A percentile compares a stretch with the other conserved stretches of the same genome.
phyloP scores from a whole-genome alignment of 345 rosid species.

The Tarenaya hassleriana region DNA sequence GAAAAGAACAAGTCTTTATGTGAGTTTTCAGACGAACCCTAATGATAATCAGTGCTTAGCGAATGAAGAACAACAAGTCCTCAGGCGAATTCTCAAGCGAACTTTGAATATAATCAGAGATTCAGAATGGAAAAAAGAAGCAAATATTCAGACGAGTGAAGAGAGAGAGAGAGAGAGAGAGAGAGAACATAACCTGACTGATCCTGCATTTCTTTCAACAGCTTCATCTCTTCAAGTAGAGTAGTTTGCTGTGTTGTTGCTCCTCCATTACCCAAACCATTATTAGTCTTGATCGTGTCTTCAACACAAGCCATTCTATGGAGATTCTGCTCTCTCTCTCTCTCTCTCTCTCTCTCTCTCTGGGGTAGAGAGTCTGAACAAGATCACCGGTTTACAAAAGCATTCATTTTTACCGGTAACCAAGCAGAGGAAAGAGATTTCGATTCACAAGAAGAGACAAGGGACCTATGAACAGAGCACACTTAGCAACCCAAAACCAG shows the following conservation, averaged over 20 bases:
- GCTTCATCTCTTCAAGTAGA: slow-evolving; percentile 85
- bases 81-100: no score
- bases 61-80: no score
- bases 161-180: slow-evolving; percentile 24
- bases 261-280: slow-evolving; percentile 31
- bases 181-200: slow-evolving; percentile 92
- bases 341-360: slow-evolving; percentile 16
- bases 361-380: slow-evolving; percentile 11
- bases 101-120: no score
- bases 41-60: no score
- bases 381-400: slow-evolving; percentile 16
- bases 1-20: no score
- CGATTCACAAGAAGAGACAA: slow-evolving; percentile 10
- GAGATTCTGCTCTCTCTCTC: slow-evolving; percentile 10
- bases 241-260: slow-evolving; percentile 29
- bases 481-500: slow-evolving; percentile 21
- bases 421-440: background rate
- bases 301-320: slow-evolving; percentile 45
- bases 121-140: no score
- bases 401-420: background rate
- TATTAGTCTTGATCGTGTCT: slow-evolving; percentile 59
- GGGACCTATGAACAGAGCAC: slow-evolving; percentile 14
- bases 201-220: slow-evolving; percentile 77
- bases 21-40: no score
- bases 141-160: background rate